These are phyloP conservation scores for Phytophthora ramorum DNA, from an alignment of 352 stramenopile genomes.

Conservation along the genomic window DNA sequence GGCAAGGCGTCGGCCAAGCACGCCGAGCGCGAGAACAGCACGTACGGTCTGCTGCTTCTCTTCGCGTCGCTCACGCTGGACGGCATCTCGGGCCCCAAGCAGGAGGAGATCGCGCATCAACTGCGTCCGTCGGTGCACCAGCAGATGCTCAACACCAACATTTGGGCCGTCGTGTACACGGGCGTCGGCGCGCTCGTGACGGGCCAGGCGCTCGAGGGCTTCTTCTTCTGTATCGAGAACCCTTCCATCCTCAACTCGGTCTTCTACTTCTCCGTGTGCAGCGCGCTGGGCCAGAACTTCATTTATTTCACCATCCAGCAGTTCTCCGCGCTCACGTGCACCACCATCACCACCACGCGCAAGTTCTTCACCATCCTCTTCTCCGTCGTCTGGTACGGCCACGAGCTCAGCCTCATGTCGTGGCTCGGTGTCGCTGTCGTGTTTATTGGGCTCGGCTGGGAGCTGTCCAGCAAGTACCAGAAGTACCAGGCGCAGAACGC, in stretches of 20 bases:
- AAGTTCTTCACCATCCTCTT: slow-evolving; percentile 99
- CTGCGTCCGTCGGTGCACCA: slow-evolving; percentile 87
- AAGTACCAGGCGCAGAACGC: slow-evolving; percentile 77
- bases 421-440: slow-evolving; percentile 93
- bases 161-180: slow-evolving; percentile 90
- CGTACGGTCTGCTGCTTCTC: slow-evolving; percentile 89
- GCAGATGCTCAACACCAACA: slow-evolving; percentile 92
- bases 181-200: slow-evolving; percentile 76
- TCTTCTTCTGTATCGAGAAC: slow-evolving; percentile 87
- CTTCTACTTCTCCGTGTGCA: slow-evolving; percentile 96
- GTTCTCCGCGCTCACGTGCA: slow-evolving; percentile 98
- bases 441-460: slow-evolving; percentile 89
- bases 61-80: slow-evolving; percentile 95
- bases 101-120: slow-evolving; percentile 90
- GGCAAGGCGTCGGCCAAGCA: slow-evolving; percentile 82
- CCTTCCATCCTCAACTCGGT: slow-evolving; percentile 85
- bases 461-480: slow-evolving; percentile 87
- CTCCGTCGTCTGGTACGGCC: slow-evolving; percentile 96
- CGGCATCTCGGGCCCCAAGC: slow-evolving; percentile 96
- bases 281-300: slow-evolving; percentile 98
- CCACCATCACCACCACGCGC: slow-evolving; percentile 99
- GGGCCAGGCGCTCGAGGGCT: slow-evolving; percentile 72
- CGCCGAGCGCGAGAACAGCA: slow-evolving; percentile 87
- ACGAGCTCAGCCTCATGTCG: slow-evolving; percentile 92
- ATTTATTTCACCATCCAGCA: slow-evolving; percentile 99